These are phyloP conservation scores for Cyclotella atomus DNA, from an alignment of 108 stramenopile genomes.

Conservation along the genomic window DNA sequence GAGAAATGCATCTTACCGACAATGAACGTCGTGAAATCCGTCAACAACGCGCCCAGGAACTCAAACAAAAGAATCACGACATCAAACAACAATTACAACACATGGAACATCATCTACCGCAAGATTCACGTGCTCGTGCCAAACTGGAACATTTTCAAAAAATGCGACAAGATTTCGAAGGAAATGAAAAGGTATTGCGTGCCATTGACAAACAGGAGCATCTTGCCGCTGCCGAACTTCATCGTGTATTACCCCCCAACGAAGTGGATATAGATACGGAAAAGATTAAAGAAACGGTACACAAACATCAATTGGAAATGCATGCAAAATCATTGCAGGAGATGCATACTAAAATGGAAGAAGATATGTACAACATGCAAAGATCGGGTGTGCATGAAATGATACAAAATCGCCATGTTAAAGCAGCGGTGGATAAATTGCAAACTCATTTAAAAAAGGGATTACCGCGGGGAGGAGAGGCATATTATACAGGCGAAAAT, in stretches of 20 bases:
- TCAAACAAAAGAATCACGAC: not conserved
- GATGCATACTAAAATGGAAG: not conserved
- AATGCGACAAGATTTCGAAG: constrained; percentile 17
- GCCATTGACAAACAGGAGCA: not conserved
- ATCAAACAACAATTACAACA: not conserved
- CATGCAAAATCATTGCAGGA: not conserved
- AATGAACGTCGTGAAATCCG: not conserved
- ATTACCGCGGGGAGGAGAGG: constrained; percentile 16
- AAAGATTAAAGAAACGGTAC: constrained; percentile 29
- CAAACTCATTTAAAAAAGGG: constrained; percentile 11
- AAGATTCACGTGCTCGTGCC: constrained; percentile 1
- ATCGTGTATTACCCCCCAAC: constrained; percentile 8
- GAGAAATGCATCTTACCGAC: constrained; percentile 27
- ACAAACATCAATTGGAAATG: not conserved
- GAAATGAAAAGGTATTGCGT: not conserved
- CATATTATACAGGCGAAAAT: constrained; percentile 19
- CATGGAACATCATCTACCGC: constrained; percentile 15
- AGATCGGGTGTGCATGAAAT: constrained; percentile 16
- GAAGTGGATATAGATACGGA: constrained; percentile 20
- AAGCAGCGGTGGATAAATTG: constrained; percentile 3
- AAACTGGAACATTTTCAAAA: constrained; percentile 22
- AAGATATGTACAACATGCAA: constrained; percentile 8
- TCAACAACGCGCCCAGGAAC: not conserved
- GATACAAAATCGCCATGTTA: not conserved
- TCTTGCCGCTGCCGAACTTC: not conserved